These are phyloP conservation scores for Pythium sp. DNA, from an alignment of 352 stramenopile species.

Conservation along the genomic window DNA sequence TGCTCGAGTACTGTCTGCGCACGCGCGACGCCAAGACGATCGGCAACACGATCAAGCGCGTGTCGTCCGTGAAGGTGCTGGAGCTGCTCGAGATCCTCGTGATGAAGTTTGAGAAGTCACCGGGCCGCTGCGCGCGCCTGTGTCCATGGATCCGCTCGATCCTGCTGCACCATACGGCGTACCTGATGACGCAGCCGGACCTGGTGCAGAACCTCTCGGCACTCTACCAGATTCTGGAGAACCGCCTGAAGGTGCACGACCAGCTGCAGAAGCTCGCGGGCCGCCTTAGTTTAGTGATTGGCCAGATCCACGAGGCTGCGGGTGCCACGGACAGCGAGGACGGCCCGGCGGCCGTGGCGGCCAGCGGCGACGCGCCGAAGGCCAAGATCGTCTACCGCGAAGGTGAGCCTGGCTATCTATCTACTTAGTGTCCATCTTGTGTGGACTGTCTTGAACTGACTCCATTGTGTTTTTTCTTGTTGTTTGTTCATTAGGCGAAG, in stretches of 20 bases:
- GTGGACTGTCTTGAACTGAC: not conserved
- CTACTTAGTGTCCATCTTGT: not conserved
- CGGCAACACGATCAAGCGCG: constrained; percentile 67
- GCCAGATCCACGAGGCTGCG: constrained; percentile 69
- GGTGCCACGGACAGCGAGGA: constrained; percentile 23
- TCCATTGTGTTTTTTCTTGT: constrained; percentile 5
- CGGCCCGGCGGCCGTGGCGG: constrained; percentile 14
- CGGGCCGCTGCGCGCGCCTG: constrained; percentile 70
- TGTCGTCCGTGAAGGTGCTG: constrained; percentile 72
- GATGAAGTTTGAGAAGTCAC: constrained; percentile 79
- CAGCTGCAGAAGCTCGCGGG: constrained; percentile 84
- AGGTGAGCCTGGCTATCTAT: constrained; percentile 19
- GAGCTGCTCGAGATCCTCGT: constrained; percentile 78
- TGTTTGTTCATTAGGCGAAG: constrained; percentile 18
- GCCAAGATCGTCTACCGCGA: constrained; percentile 71
- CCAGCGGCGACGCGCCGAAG: constrained; percentile 42
- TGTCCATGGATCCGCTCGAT: constrained; percentile 83
- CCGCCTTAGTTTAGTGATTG: constrained; percentile 76
- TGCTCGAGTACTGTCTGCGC: constrained; percentile 81
- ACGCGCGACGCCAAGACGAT: constrained; percentile 78
- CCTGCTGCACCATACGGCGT: constrained; percentile 82
- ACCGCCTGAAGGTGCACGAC: constrained; percentile 75
- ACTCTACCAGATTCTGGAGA: constrained; percentile 84
- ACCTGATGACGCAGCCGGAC: constrained; percentile 81
- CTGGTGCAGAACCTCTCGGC: constrained; percentile 77